Conservation (phyloP, 176 grass and related monocot species). For the Ananas comosus region DNA sequence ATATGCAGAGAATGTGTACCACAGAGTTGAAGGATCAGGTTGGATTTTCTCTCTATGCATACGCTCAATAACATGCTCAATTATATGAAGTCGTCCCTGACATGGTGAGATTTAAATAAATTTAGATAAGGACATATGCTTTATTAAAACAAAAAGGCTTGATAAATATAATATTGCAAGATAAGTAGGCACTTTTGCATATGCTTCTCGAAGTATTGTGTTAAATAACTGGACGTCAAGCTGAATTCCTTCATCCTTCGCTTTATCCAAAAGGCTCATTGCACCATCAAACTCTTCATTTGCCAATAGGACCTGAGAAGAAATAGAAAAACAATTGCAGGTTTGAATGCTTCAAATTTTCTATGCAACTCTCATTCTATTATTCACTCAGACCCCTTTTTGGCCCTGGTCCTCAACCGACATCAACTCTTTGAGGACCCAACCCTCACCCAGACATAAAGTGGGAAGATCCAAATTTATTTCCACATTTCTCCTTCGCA, state of each 20-base stretch:
- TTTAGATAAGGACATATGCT: background rate
- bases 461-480: too few species aligned
- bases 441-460: too few species aligned
- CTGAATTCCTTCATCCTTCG: conserved; percentile 40
- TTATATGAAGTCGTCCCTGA: conserved; percentile 64
- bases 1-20: conserved; percentile 51
- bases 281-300: conserved; percentile 57
- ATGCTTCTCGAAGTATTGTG: conserved; percentile 51
- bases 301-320: conserved; percentile 62
- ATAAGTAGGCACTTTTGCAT: conserved; percentile 32
- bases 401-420: background rate
- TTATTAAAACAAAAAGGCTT: background rate
- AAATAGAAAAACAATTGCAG: conserved; percentile 10
- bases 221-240: conserved; percentile 56
- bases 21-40: conserved; percentile 55
- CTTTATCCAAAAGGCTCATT: conserved; percentile 39
- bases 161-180: conserved; percentile 7
- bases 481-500: too few species aligned
- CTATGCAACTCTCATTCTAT: background rate
- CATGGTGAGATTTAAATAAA: background rate
- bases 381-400: background rate
- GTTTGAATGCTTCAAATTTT: background rate
- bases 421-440: too few species aligned
- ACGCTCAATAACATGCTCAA: conserved; percentile 57
- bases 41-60: conserved; percentile 46